Evolutionary conservation across 352 stramenopile species (phyloP).

Genomic region (Pythium biforme): DNA sequence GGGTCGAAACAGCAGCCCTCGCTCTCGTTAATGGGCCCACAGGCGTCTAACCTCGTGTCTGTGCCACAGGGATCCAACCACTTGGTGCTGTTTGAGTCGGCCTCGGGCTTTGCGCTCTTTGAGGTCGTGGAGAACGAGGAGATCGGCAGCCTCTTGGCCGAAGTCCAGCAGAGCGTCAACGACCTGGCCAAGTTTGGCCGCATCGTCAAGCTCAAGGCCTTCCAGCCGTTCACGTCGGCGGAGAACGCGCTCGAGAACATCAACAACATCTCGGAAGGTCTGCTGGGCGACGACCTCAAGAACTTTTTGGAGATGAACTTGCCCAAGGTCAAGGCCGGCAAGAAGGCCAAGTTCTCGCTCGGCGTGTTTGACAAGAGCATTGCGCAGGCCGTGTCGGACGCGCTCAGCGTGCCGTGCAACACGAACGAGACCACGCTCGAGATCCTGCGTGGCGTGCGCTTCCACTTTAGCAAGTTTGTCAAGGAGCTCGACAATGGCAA

Average conservation of each 20-base stretch:
- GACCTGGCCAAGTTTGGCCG: slow-evolving; percentile 95
- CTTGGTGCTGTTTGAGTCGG: slow-evolving; percentile 96
- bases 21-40: not conserved
- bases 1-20: not conserved
- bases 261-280: slow-evolving; percentile 97
- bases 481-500: slow-evolving; percentile 96
- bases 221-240: slow-evolving; percentile 98
- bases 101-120: slow-evolving; percentile 98
- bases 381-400: slow-evolving; percentile 95
- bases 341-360: slow-evolving; percentile 89
- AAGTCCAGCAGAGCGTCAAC: slow-evolving; percentile 91
- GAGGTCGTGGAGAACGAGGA: slow-evolving; percentile 98
- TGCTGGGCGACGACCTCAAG: slow-evolving; percentile 93
- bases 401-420: slow-evolving; percentile 92
- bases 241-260: slow-evolving; percentile 99
- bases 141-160: slow-evolving; percentile 86
- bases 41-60: not conserved
- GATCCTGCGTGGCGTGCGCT: slow-evolving; percentile 95
- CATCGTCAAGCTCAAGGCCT: slow-evolving; percentile 99
- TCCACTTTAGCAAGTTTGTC: slow-evolving; percentile 98
- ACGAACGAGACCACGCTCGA: slow-evolving; percentile 97
- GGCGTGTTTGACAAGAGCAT: slow-evolving; percentile 94
- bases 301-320: slow-evolving; percentile 99
- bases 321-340: slow-evolving; percentile 93
- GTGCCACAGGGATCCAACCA: slow-evolving; percentile 54